Evolutionary conservation across 2,329 filamentous ascomycete species (phyloP), one percentile per base, ranked within the genome.

Genomic region (Cryphonectria naterciae): DNA sequence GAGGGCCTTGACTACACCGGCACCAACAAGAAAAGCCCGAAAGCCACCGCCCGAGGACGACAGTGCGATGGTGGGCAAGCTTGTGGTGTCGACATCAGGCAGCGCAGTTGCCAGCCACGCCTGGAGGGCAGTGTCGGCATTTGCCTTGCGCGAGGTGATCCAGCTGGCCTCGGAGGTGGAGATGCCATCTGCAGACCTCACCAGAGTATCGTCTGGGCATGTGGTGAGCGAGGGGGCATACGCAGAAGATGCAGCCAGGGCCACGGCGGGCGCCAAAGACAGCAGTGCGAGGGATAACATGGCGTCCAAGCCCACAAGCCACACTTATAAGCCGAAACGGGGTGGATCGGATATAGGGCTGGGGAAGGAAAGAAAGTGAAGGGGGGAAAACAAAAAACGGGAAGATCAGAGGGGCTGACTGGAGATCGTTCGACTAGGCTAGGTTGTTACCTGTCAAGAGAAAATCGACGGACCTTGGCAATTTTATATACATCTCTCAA

Each of bases 31-130:
- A 22, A 78, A 72, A 6, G 77, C 74, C 8, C 78, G 73, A 61
- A 75, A 78, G 7, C 77, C 77, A 58, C 78, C 78, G 43, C 78
- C 77, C 10, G 77, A 78, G 67, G 74, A 74, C 10, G 75, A 73
- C 37, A 78, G 64, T 25, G 73, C 77, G 60, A 76, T 73, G 6
- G 73, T 74, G 32, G 75, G 76, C 66, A 76, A 15, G 35, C 49
- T 68, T 17, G 71, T 58, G 13, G 71, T 25, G 60, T 65, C 62
- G 28, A 70, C 68, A 10, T 17, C 66, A 15, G 71, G 71, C 1
- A 72, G 69, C 4, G 56, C 66, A 0, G 46, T 61, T 17, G 56
- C 61, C 0, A 72, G 65, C 70, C 70, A 73, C 6, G 32, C 32
- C 25, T 65, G 15, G 11, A 73, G 65, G 32, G 70, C 70, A n/a